Evolutionary conservation across 345 rosid species (phyloP), one percentile per base, ranked within the genome.

Genomic region (Hibiscus tridactylites): DNA sequence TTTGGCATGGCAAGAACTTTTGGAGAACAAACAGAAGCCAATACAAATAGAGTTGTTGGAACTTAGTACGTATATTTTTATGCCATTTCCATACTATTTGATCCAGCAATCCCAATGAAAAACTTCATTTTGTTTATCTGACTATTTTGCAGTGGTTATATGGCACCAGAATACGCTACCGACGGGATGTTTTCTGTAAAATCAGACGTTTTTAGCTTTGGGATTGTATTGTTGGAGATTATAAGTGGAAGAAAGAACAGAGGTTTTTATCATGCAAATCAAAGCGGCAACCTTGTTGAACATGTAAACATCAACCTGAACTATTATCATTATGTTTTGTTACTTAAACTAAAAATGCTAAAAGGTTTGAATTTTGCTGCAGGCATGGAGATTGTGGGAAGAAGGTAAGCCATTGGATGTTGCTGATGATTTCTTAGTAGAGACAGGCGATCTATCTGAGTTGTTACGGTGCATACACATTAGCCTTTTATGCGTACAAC

Each of bases 401-500:
- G 86, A 72, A 70, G 81, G 68, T 3, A 77, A 47, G 16, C 70
- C 80, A 10, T 16, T 78, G 72, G 81, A 84, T 67, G 16, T 87
- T 11, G 19, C 80, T 3, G 88, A 83, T 61, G 39, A 46, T 29
- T 50, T 77, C 15, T 66, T 77, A 6, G 74, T 65, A 2, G 68
- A 56, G 33, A 73, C 74, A 1, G 80, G 63, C 21, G 62, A 77
- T 15, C 9, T 58, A 7, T 42, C 74, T 4, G 77, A 79, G 64
- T 68, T 78, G 1, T 12, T 81, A 47, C 74, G 86, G 49, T 81
- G 81, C 77, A 74, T 84, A 42, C 85, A 83, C 7, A 72, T 84
- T 9, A 87, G 80, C 28, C 83, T 86, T 4, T 71, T 86, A 37
- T 84, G 90, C 50, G 80, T 82, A 10, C 82, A 86, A 29, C 79